phyloP scores from a whole-genome alignment of 2,329 filamentous ascomycete species.

The Zelopaecilomyces penicillatus region DNA sequence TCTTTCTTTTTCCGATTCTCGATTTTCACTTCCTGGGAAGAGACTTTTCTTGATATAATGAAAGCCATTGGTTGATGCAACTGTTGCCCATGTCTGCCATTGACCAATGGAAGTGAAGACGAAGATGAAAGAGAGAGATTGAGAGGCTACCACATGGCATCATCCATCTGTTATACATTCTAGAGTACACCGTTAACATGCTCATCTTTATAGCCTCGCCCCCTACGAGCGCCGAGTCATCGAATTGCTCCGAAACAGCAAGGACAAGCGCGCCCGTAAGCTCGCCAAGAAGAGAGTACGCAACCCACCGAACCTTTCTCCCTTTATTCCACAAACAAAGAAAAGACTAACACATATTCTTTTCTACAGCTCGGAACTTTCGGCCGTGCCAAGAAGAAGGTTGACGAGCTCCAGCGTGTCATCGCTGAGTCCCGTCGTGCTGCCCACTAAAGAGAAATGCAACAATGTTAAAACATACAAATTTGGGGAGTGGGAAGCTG shows the following conservation, averaged over 20 bases:
- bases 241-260: constrained; percentile 97
- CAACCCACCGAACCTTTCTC: constrained; percentile 18
- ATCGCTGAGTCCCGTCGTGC: constrained; percentile 85
- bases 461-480: background rate
- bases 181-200: too few relatives aligned
- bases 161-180: too few relatives aligned
- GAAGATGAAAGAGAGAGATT: too few relatives aligned
- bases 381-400: constrained; percentile 98
- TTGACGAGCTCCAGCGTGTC: constrained; percentile 96
- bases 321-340: background rate
- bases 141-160: too few relatives aligned
- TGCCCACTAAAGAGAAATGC: constrained; percentile 41
- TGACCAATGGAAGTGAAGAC: too few relatives aligned
- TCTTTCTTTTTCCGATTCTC: background rate
- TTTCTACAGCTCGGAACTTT: constrained; percentile 80
- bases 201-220: constrained; percentile 52
- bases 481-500: background rate
- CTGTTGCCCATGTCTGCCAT: too few relatives aligned
- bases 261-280: constrained; percentile 98
- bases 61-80: too few relatives aligned
- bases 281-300: constrained; percentile 97
- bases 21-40: background rate
- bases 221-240: constrained; percentile 98
- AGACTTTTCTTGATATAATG: too few relatives aligned
- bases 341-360: constrained; percentile 15